phyloP scores from a whole-genome alignment of 441 rosid genomes.

The Gossypium schwendimanii region DNA sequence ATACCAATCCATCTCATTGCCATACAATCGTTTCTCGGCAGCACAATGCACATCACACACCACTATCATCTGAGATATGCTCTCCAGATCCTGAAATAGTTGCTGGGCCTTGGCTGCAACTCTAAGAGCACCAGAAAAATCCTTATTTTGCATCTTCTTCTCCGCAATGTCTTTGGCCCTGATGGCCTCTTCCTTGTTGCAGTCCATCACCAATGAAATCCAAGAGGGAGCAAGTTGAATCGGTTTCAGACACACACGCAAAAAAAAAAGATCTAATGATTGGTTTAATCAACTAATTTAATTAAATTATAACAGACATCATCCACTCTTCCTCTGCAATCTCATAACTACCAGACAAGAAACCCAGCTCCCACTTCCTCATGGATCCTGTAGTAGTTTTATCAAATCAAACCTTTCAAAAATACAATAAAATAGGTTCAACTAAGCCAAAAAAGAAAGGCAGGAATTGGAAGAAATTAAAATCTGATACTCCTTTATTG shows the following conservation, averaged over 20 bases:
- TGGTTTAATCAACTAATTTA: not conserved
- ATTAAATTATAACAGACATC: not conserved
- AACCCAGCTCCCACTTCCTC: not conserved
- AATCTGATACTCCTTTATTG: not conserved
- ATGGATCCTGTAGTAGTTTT: not conserved
- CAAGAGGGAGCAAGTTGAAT: not conserved
- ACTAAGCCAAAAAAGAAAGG: not conserved
- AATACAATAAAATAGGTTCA: not conserved
- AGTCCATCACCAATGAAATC: conserved; percentile 40
- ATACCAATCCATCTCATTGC: conserved; percentile 84
- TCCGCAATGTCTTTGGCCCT: conserved; percentile 68
- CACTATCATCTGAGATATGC: conserved; percentile 55
- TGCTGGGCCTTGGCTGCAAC: conserved; percentile 58
- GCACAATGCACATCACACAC: conserved; percentile 87
- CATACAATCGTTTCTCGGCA: conserved; percentile 44
- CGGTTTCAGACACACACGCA: not conserved
- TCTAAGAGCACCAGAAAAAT: conserved; percentile 60
- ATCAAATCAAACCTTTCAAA: not conserved
- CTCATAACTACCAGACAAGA: not conserved
- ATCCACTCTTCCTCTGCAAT: not conserved
- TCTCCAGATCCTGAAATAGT: conserved; percentile 54
- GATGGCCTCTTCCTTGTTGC: conserved; percentile 88
- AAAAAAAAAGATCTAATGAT: not conserved
- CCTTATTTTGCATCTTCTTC: conserved; percentile 46
- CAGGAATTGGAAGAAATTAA: not conserved